Evolutionary conservation across 179 eudicot species (phyloP).

Genomic region (Beta corolliflora): DNA sequence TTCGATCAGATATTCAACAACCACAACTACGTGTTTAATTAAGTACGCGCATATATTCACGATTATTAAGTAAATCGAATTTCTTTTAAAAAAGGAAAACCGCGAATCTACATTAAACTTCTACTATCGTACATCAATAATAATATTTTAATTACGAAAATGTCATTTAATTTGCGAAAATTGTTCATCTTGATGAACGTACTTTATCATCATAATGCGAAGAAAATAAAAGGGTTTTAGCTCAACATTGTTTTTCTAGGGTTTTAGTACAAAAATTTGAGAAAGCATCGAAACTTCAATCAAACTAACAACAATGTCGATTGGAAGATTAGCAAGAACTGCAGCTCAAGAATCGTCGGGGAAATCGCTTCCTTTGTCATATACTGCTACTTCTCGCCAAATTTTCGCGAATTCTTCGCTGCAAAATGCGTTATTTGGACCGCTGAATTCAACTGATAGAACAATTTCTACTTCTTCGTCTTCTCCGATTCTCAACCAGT

Average conservation of each 20-base stretch:
- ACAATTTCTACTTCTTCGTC: conserved; percentile 14
- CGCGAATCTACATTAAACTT: too few species aligned
- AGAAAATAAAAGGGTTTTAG: too few species aligned
- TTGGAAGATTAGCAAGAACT: conserved; percentile 14
- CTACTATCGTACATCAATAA: too few species aligned
- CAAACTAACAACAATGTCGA: conserved; percentile 30
- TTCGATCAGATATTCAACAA: too few species aligned
- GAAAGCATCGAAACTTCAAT: not conserved
- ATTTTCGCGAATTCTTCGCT: not conserved
- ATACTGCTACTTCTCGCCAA: conserved; percentile 4
- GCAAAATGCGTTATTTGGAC: conserved; percentile 10
- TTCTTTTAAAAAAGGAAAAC: too few species aligned
- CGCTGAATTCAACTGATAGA: not conserved
- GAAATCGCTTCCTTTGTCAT: not conserved
- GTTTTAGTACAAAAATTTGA: not conserved
- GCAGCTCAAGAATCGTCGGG: not conserved
- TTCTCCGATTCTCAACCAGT: conserved; percentile 27
- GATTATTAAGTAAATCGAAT: too few species aligned
- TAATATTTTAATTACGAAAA: too few species aligned
- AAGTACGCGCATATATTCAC: too few species aligned
- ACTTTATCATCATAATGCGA: too few species aligned
- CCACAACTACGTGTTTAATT: too few species aligned
- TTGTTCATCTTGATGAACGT: too few species aligned
- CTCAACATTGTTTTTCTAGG: not conserved
- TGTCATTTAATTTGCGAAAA: too few species aligned